phyloP scores from a whole-genome alignment of 2,329 filamentous ascomycete genomes.

The Epichloe hybrida region DNA sequence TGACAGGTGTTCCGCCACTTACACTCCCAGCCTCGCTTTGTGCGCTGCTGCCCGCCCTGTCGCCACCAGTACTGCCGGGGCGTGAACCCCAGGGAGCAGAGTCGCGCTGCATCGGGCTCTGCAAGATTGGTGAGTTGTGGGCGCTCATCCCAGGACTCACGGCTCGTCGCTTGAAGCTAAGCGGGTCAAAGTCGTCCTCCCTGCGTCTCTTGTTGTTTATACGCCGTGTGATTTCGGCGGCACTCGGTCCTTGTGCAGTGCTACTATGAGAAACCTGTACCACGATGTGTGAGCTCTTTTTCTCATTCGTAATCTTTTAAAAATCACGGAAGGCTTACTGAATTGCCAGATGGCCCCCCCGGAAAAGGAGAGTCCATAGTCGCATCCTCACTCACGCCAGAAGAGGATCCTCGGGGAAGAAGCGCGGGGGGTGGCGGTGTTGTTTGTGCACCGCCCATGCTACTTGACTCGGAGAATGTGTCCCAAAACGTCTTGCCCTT shows the following conservation, averaged over 20 bases:
- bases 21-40: conserved; percentile 36
- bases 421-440: conserved; percentile 58
- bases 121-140: conserved; percentile 78
- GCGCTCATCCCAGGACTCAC: conserved; percentile 85
- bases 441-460: conserved; percentile 32
- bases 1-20: conserved; percentile 14
- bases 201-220: conserved; percentile 72
- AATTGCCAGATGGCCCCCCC: conserved; percentile 22
- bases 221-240: conserved; percentile 64
- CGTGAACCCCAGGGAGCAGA: conserved; percentile 56
- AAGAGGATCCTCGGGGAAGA: conserved; percentile 45
- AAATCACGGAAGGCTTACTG: conserved; percentile 7
- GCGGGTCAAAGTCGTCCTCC: conserved; percentile 82
- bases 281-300: background rate
- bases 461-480: conserved; percentile 55
- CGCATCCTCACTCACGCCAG: conserved; percentile 54
- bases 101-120: conserved; percentile 69
- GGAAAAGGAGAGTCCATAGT: conserved; percentile 56
- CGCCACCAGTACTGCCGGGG: conserved; percentile 47
- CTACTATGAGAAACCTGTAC: conserved; percentile 15
- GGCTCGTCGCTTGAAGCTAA: conserved; percentile 78
- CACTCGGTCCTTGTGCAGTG: conserved; percentile 39
- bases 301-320: background rate
- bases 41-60: conserved; percentile 36
- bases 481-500: conserved; percentile 63